A percentile compares a stretch with the other conserved stretches of the same genome.
phyloP scores from a whole-genome alignment of 2,329 filamentous ascomycete genomes.

The Talaromyces sp. region DNA sequence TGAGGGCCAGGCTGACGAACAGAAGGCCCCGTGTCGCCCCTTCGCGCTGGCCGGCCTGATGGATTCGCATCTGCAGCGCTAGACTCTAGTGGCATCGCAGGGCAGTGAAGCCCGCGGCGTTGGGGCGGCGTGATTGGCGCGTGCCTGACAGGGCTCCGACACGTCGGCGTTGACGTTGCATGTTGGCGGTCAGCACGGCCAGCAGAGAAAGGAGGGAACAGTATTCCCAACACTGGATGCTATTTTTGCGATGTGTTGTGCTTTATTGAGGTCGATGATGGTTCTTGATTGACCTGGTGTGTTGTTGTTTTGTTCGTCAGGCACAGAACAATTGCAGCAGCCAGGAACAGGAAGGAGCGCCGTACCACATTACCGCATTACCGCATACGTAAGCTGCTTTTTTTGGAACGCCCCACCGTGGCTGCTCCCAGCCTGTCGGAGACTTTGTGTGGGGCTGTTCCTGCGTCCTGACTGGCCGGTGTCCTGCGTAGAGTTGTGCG shows the following conservation, averaged over 20 bases:
- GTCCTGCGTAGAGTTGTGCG: neutral
- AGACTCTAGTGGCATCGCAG: neutral
- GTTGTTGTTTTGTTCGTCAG: neutral
- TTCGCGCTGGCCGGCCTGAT: neutral
- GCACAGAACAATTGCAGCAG: neutral
- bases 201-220: neutral
- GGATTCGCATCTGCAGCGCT: neutral
- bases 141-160: conserved; percentile 3
- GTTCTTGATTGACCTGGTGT: neutral
- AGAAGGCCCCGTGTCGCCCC: neutral
- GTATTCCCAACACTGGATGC: neutral
- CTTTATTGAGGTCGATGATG: neutral
- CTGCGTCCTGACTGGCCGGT: neutral
- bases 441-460: neutral
- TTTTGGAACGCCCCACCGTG: neutral
- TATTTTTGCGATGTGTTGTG: neutral
- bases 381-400: neutral
- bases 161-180: conserved; percentile 5
- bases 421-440: neutral
- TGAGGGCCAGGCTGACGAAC: neutral
- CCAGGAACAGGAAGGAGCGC: neutral
- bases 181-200: neutral
- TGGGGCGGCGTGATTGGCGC: conserved; percentile 1
- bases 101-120: neutral
- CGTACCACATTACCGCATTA: neutral